Percentiles rank a stretch among this genome's conserved stretches.
These are phyloP conservation scores for Gymnopilus dilepis DNA, from an alignment of 768 basidiomycete genomes.

Conservation along the genomic window DNA sequence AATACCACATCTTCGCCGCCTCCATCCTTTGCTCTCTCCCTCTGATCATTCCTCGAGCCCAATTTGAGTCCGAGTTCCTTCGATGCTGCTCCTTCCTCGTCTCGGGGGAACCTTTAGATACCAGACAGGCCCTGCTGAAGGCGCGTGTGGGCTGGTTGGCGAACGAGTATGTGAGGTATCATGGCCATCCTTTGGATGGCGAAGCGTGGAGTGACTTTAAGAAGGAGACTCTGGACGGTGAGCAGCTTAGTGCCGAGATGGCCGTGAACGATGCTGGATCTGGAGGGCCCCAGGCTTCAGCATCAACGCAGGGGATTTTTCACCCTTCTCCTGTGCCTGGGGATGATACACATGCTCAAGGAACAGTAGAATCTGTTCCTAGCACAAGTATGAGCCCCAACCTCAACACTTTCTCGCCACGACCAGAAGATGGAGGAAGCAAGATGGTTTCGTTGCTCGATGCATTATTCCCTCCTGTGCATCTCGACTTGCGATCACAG, in stretches of 20 bases:
- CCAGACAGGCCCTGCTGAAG: constrained; percentile 43
- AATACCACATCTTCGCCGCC: constrained; percentile 69
- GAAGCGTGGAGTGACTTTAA: constrained; percentile 64
- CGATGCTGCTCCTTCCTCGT: constrained; percentile 71
- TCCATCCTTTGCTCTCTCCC: constrained; percentile 68
- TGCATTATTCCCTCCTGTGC: constrained; percentile 37
- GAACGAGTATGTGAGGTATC: constrained; percentile 64
- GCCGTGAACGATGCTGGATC: constrained; percentile 26
- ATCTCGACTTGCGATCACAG: constrained; percentile 27
- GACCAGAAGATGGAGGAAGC: constrained; percentile 46
- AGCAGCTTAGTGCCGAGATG: constrained; percentile 33
- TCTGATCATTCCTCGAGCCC: constrained; percentile 51
- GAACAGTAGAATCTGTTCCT: neutral
- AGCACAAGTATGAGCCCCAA: constrained; percentile 44
- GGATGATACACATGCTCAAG: neutral
- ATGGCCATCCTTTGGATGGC: constrained; percentile 56
- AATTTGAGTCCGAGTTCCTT: constrained; percentile 74
- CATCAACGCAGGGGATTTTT: constrained; percentile 60
- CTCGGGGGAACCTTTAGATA: constrained; percentile 51
- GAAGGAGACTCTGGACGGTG: constrained; percentile 53
- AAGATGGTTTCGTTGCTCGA: constrained; percentile 51
- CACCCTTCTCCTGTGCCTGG: constrained; percentile 51
- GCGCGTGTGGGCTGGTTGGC: constrained; percentile 67
- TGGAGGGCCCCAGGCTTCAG: constrained; percentile 48
- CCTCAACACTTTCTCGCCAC: constrained; percentile 56